Evolutionary conservation across 2,329 filamentous ascomycete genomes (phyloP).

Genomic region (Fusarium multiceps): DNA sequence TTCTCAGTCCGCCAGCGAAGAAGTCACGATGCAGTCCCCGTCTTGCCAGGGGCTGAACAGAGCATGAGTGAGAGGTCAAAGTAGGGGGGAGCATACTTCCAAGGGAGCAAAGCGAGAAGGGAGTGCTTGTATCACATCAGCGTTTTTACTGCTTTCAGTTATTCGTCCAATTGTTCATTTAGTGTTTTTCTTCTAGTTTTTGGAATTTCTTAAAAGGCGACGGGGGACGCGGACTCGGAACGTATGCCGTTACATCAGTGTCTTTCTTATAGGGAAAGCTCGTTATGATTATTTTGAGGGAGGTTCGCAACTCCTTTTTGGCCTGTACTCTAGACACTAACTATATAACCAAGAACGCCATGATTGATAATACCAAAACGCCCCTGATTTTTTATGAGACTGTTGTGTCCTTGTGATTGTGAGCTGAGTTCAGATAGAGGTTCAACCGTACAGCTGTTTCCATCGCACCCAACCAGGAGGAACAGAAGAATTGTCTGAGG

Average conservation of each 20-base stretch:
- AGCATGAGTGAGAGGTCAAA: constrained; percentile 3
- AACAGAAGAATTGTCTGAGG: background rate
- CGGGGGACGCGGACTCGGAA: constrained; percentile 12
- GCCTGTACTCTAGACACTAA: constrained; percentile 44
- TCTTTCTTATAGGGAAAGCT: constrained; percentile 12
- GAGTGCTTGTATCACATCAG: constrained; percentile 37
- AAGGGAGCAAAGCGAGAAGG: constrained; percentile 3
- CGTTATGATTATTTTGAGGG: constrained; percentile 19
- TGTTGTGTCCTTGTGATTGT: background rate
- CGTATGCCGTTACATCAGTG: constrained; percentile 19
- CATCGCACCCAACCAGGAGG: background rate
- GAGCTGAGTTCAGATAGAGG: background rate
- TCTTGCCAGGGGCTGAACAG: background rate
- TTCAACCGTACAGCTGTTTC: background rate
- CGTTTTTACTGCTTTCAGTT: constrained; percentile 28
- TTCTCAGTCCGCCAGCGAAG: constrained; percentile 5
- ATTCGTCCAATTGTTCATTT: constrained; percentile 17
- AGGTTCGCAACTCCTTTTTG: constrained; percentile 21
- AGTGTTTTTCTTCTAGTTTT: constrained; percentile 24
- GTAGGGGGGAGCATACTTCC: constrained; percentile 2
- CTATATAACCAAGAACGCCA: constrained; percentile 33
- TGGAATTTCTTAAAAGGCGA: constrained; percentile 23
- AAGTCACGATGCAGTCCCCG: constrained; percentile 17
- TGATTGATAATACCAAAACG: constrained; percentile 22
- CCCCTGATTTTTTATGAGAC: background rate